Base-by-base conservation (phyloP, 2,329 filamentous ascomycete species). In the Sporothrix sp. region DNA sequence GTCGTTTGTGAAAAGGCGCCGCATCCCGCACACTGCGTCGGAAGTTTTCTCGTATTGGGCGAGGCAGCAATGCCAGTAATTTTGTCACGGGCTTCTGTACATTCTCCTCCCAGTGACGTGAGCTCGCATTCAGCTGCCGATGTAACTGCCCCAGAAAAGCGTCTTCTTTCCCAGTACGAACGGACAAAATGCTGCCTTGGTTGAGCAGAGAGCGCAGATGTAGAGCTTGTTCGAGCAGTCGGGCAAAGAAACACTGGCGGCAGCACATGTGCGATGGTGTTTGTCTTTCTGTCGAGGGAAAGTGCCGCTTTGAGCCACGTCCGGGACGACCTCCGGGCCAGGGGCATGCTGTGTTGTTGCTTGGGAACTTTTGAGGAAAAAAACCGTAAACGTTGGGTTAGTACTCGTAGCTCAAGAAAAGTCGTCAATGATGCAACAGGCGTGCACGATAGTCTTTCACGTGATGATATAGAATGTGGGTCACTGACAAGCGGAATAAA, bases 1-100 rank as follows among this genome's bases (percentile, higher is more conserved):
- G 62, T 61, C 0, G 72, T 79, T 62, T 85, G 82, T 40, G 78
- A 71, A 57, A 82, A 71, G 13, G 81, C 81, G 39, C 82, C 82
- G 60, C 82, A 85, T 32, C 82, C 82, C 11, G 72, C 71, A 58
- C 82, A 85, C 56, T 75, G 77, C 10, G 71, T 58, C 0, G 82
- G 81, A 1, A 84, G n/a, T n/a, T 23, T 37, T 23, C 40, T 40
- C 39, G 25, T 14, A n/a, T n/a, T n/a, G n/a, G n/a, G n/a, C n/a
- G n/a, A n/a, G n/a, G n/a, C n/a, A n/a, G n/a, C n/a, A n/a, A n/a
- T n/a, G n/a, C n/a, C n/a, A n/a, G n/a, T n/a, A n/a, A n/a, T n/a
- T n/a, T n/a, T n/a, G n/a, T n/a, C n/a, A n/a, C n/a, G n/a, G n/a
- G n/a, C n/a, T n/a, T n/a, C n/a, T n/a, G 13, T 16, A 9, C 9